These are phyloP conservation scores for Cladosporium cucumerinum DNA, from an alignment of 2,329 filamentous ascomycete species.

Conservation along the genomic window DNA sequence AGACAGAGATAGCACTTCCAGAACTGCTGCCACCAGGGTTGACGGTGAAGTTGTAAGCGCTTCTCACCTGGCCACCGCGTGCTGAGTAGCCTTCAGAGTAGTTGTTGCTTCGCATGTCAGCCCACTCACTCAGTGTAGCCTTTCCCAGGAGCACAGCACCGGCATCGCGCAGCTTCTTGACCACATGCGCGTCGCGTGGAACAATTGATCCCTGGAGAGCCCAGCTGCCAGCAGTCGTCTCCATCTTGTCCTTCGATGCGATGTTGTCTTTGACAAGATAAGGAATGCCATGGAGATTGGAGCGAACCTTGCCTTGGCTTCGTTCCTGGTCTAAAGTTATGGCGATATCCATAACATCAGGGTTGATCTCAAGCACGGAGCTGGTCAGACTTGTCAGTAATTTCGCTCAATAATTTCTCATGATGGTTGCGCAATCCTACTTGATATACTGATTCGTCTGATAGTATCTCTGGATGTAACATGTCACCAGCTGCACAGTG, in stretches of 20 bases:
- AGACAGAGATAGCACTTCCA: conserved; percentile 63
- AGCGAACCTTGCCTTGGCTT: conserved; percentile 52
- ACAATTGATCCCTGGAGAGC: conserved; percentile 64
- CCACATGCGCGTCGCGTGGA: conserved; percentile 65
- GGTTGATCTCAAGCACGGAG: conserved; percentile 63
- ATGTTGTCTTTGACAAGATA: conserved; percentile 75
- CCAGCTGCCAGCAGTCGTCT: conserved; percentile 70
- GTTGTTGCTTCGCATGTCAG: conserved; percentile 64
- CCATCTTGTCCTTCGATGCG: conserved; percentile 64
- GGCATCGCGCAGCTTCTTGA: conserved; percentile 58
- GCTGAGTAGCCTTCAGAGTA: conserved; percentile 67
- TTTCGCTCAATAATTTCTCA: conserved; percentile 19
- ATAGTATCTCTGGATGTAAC: conserved; percentile 59
- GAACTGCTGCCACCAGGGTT: conserved; percentile 68
- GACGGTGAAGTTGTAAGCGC: conserved; percentile 65
- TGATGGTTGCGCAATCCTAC: conserved; percentile 39
- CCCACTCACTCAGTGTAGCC: conserved; percentile 70
- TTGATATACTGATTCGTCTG: conserved; percentile 65
- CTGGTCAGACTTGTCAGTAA: conserved; percentile 14
- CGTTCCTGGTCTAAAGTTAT: conserved; percentile 59
- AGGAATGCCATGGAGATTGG: conserved; percentile 71
- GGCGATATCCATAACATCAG: conserved; percentile 63
- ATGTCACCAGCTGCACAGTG: conserved; percentile 56
- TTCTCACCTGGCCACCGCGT: conserved; percentile 62
- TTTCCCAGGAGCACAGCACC: conserved; percentile 70